Base-by-base conservation (phyloP, 2,329 filamentous ascomycete species). In the Leptographium wingfieldii region DNA sequence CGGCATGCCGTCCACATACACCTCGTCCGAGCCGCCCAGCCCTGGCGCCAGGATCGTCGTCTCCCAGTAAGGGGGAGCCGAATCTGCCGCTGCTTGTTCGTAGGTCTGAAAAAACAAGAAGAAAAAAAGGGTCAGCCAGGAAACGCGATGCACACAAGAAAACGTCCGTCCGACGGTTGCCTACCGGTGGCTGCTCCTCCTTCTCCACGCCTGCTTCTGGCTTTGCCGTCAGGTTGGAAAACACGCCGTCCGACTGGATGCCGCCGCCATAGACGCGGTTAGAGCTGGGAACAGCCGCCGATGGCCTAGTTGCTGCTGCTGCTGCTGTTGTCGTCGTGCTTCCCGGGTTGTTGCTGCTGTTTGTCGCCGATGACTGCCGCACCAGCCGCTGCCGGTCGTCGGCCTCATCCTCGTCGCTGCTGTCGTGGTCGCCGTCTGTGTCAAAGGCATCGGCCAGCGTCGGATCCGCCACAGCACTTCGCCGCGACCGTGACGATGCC, bases 41-140 rank as follows among this genome's bases (percentile, higher is more conserved):
- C 92, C 94, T 0, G 94, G 94, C 0, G 92, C 92, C 57, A 99
- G 82, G 65, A 99, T 96, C 0, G 94, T 97, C 6, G 94, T 99
- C 77, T 99, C 94, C 94, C 94, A 99, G 74, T 99, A 99, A 0
- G 94, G 94, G 1, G 94, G 94, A 55, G 94, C 94, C 29, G 91
- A 88, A 72, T 99, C 94, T 51, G 92, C 92, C 3, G 94, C 94
- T 19, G 94, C 94, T 83, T 97, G 92, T 79, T 99, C 94, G 72
- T 99, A 99, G 43, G 92, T 92, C 90, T 96, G 46, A 31, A 35
- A 16, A 56, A 22, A 19, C 14, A 10, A 49, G 3, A 33, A 55
- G 59, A 55, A 22, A 38, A 11, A 46, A 7, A 56, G 58, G 56
- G 33, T 16, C 19, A 53, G 49, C 49, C 14, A 43, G 14, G 38